Evolutionary conservation across 208 protist genomes (phyloP).

Genomic region (Trypanosoma lewisi): DNA sequence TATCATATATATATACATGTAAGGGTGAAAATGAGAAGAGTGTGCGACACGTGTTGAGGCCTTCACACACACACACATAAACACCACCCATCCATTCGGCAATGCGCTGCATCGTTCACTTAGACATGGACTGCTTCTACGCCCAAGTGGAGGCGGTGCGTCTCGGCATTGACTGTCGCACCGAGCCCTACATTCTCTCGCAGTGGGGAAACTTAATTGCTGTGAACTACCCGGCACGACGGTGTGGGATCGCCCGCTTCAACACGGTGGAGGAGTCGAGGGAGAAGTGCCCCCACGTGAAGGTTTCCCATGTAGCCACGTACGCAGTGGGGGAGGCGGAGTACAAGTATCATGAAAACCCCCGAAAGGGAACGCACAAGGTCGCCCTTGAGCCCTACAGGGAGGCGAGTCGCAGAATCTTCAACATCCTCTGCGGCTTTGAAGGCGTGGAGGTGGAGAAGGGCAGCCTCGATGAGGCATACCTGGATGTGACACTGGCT

Average conservation of each 20-base stretch:
- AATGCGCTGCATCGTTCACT: conserved; percentile 74
- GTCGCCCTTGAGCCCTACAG: conserved; percentile 84
- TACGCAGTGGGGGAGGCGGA: conserved; percentile 52
- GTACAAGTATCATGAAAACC: conserved; percentile 58
- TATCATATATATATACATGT: not conserved
- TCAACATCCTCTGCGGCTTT: conserved; percentile 49
- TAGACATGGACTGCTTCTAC: conserved; percentile 94
- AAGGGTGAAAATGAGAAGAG: not conserved
- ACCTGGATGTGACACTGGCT: conserved; percentile 79
- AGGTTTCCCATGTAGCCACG: conserved; percentile 51
- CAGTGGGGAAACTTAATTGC: conserved; percentile 86
- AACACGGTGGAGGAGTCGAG: conserved; percentile 40
- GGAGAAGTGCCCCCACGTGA: conserved; percentile 46
- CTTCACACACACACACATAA: not conserved
- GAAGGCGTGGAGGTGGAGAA: conserved; percentile 68
- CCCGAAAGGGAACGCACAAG: conserved; percentile 59
- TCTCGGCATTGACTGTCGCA: conserved; percentile 72
- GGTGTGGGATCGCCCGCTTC: conserved; percentile 64
- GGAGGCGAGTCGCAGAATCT: conserved; percentile 68
- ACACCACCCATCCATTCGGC: too few species aligned
- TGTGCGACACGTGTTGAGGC: not conserved
- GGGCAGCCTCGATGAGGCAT: conserved; percentile 86
- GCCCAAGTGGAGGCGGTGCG: conserved; percentile 87
- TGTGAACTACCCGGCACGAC: conserved; percentile 87
- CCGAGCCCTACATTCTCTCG: conserved; percentile 53